Conservation (phyloP, 805 yeast genomes). For the Candida anglica region DNA sequence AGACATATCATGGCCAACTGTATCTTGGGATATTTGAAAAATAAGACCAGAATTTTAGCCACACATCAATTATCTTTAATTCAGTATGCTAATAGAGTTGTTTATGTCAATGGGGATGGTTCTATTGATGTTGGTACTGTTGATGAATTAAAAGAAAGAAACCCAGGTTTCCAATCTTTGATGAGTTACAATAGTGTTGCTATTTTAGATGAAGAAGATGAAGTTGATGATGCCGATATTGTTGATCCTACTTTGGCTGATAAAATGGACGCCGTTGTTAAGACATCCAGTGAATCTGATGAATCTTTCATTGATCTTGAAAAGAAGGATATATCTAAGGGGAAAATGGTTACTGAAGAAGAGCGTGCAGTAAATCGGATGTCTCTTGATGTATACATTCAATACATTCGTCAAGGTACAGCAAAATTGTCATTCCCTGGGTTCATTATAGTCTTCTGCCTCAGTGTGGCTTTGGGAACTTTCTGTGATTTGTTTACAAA, state of each 20-base stretch:
- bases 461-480: conserved; percentile 29
- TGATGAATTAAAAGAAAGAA: conserved; percentile 18
- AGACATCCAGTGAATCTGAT: neutral
- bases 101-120: conserved; percentile 30
- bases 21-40: conserved; percentile 21
- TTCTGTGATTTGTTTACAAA: conserved; percentile 59
- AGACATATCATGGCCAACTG: conserved; percentile 31
- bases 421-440: conserved; percentile 36
- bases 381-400: conserved; percentile 42
- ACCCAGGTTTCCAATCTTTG: conserved; percentile 23
- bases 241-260: neutral
- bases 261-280: neutral
- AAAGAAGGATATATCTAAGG: conserved; percentile 8
- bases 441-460: conserved; percentile 14
- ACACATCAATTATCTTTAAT: conserved; percentile 34
- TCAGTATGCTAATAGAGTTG: conserved; percentile 26
- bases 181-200: conserved; percentile 18
- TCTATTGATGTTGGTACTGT: conserved; percentile 25
- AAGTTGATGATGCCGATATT: conserved; percentile 10
- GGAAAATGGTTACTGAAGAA: conserved; percentile 41
- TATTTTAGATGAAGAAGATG: conserved; percentile 28
- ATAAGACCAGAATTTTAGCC: conserved; percentile 31
- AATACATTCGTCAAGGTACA: conserved; percentile 53
- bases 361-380: conserved; percentile 58
- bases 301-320: neutral